These are phyloP conservation scores for Rostrohypoxylon terebratum DNA, from an alignment of 495 filamentous ascomycete species.

Conservation along the genomic window DNA sequence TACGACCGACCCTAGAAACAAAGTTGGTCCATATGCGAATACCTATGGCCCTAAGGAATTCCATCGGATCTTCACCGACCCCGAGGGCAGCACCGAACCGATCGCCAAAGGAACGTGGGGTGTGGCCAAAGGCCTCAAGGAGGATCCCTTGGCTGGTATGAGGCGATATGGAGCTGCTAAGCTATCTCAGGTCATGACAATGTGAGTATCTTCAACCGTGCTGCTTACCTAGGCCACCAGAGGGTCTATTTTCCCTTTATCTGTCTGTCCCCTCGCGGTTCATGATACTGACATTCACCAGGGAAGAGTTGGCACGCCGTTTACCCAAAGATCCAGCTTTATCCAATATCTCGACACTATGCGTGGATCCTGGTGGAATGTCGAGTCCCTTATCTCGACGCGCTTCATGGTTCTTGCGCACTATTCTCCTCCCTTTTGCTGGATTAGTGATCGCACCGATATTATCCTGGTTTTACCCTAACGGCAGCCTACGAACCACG, in stretches of 20 bases:
- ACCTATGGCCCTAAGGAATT: constrained; percentile 45
- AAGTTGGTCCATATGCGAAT: constrained; percentile 11
- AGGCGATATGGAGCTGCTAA: constrained; percentile 57
- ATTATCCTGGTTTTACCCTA: constrained; percentile 40
- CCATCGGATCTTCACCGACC: constrained; percentile 47
- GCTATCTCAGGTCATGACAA: constrained; percentile 55
- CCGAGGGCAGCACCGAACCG: constrained; percentile 42
- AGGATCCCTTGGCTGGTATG: constrained; percentile 38
- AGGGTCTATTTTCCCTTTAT: no score
- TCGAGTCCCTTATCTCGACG: constrained; percentile 46
- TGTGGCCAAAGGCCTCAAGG: constrained; percentile 35
- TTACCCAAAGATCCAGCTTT: constrained; percentile 48
- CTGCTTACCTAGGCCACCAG: neutral
- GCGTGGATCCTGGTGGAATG: constrained; percentile 55
- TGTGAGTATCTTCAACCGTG: constrained; percentile 36
- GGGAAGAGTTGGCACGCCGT: constrained; percentile 53
- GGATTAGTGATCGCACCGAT: constrained; percentile 34
- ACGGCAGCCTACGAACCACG: constrained; percentile 53
- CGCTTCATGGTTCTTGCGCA: constrained; percentile 32
- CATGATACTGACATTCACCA: constrained; percentile 18
- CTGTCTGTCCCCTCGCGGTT: neutral
- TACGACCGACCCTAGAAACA: constrained; percentile 44
- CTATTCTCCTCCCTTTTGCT: constrained; percentile 21
- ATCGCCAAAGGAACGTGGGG: constrained; percentile 56
- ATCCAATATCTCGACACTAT: constrained; percentile 48